phyloP scores from a whole-genome alignment of 2,329 filamentous ascomycete genomes.

The Periconia macrospinosa region DNA sequence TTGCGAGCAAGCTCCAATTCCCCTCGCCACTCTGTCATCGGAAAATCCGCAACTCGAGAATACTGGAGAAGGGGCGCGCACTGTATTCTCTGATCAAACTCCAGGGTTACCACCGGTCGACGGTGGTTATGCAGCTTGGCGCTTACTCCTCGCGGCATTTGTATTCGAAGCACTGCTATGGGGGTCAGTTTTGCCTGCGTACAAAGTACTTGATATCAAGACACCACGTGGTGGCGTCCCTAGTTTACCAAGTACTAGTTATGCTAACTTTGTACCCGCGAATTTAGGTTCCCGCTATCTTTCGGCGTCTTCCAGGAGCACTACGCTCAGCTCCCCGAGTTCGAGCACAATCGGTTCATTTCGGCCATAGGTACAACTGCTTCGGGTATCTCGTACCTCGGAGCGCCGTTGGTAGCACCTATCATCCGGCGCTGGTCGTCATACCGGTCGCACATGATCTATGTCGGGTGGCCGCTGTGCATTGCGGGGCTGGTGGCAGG shows the following conservation, averaged over 20 bases:
- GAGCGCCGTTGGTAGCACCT: constrained; percentile 42
- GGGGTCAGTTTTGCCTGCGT: no score
- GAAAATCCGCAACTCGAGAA: neutral
- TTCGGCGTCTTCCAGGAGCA: constrained; percentile 29
- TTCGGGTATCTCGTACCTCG: constrained; percentile 49
- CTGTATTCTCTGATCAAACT: neutral
- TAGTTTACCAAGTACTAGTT: no score
- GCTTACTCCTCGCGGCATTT: constrained; percentile 54
- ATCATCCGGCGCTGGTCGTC: constrained; percentile 31
- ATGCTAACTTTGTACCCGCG: no score
- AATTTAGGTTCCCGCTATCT: constrained; percentile 22
- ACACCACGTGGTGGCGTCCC: no score
- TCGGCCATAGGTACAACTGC: constrained; percentile 18
- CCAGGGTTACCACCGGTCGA: constrained; percentile 11
- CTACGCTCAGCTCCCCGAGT: constrained; percentile 15
- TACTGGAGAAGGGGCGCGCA: neutral
- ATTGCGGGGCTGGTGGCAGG: constrained; percentile 31
- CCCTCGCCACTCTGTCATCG: neutral
- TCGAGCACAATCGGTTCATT: constrained; percentile 13
- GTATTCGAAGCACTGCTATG: constrained; percentile 53
- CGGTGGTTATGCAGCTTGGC: constrained; percentile 44
- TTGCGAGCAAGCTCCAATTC: neutral
- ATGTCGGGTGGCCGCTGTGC: constrained; percentile 35
- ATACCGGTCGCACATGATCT: constrained; percentile 30
- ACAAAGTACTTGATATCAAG: no score